Percentiles rank a stretch among this genome's conserved stretches.
These are phyloP conservation scores for Dipteronia sinensis DNA, from an alignment of 345 rosid species.

Conservation along the genomic window DNA sequence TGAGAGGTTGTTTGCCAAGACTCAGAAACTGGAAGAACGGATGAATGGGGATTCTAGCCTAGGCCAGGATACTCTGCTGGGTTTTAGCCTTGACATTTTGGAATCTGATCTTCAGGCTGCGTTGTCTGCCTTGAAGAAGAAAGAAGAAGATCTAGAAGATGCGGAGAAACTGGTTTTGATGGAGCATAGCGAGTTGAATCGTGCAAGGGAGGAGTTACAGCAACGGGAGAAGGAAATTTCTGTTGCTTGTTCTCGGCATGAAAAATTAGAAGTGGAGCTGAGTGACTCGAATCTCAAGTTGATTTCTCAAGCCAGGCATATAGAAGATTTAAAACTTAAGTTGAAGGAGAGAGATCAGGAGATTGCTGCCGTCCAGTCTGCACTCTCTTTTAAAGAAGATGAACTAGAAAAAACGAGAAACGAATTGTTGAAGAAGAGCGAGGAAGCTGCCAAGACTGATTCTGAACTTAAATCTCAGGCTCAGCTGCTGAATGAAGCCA, in stretches of 20 bases:
- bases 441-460: slow-evolving; percentile 43
- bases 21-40: slow-evolving; percentile 61
- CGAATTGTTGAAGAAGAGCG: slow-evolving; percentile 51
- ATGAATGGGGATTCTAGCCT: slow-evolving; percentile 37
- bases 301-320: slow-evolving; percentile 69
- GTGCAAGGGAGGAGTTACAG: slow-evolving; percentile 56
- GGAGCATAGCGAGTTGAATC: slow-evolving; percentile 53
- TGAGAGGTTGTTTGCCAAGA: slow-evolving; percentile 67
- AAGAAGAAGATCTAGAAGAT: slow-evolving; percentile 68
- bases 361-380: slow-evolving; percentile 43
- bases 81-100: slow-evolving; percentile 47
- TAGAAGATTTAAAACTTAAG: slow-evolving; percentile 59
- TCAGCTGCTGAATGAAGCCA: slow-evolving; percentile 58
- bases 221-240: slow-evolving; percentile 51
- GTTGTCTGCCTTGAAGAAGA: slow-evolving; percentile 58
- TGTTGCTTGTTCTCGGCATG: slow-evolving; percentile 53
- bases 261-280: slow-evolving; percentile 60
- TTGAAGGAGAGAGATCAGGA: slow-evolving; percentile 58
- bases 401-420: slow-evolving; percentile 52
- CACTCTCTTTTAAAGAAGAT: slow-evolving; percentile 53
- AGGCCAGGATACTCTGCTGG: slow-evolving; percentile 28
- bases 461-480: slow-evolving; percentile 56
- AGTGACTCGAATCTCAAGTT: slow-evolving; percentile 51
- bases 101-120: slow-evolving; percentile 75
- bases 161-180: slow-evolving; percentile 55